Evolutionary conservation across 371 early-diverging fungal species (phyloP).

Genomic region (Mucor racemosus): DNA sequence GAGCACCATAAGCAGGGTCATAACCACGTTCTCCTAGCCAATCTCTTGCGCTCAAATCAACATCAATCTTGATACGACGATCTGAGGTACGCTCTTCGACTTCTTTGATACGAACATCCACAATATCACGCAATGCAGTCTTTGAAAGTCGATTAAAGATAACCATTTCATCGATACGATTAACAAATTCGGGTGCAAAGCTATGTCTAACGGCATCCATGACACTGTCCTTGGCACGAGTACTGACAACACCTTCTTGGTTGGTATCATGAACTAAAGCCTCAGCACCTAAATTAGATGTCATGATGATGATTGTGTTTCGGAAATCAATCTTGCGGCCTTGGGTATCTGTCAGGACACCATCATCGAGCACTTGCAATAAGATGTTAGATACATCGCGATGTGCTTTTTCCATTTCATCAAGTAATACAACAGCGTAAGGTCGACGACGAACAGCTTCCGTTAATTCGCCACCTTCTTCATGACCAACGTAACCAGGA

Average conservation of each 20-base stretch:
- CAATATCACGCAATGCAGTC: slow-evolving; percentile 72
- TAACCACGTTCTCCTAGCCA: slow-evolving; percentile 83
- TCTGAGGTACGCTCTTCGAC: slow-evolving; percentile 78
- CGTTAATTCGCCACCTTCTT: slow-evolving; percentile 89
- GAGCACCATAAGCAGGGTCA: slow-evolving; percentile 89
- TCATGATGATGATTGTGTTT: slow-evolving; percentile 93
- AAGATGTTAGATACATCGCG: slow-evolving; percentile 76
- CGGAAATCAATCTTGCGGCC: slow-evolving; percentile 89
- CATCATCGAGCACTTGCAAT: slow-evolving; percentile 91
- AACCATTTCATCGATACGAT: slow-evolving; percentile 87
- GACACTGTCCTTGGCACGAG: slow-evolving; percentile 61
- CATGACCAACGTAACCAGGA: slow-evolving; percentile 87
- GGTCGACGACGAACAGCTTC: slow-evolving; percentile 89
- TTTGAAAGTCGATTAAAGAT: slow-evolving; percentile 72
- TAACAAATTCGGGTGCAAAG: slow-evolving; percentile 92
- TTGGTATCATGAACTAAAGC: slow-evolving; percentile 63
- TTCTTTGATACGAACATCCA: slow-evolving; percentile 77
- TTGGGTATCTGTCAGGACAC: slow-evolving; percentile 84
- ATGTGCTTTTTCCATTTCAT: slow-evolving; percentile 96
- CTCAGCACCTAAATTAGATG: slow-evolving; percentile 83
- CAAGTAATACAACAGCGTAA: slow-evolving; percentile 90
- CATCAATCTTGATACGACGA: slow-evolving; percentile 73
- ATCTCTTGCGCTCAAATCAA: slow-evolving; percentile 72
- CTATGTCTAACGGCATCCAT: slow-evolving; percentile 74
- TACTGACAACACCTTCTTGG: slow-evolving; percentile 50